phyloP scores from a whole-genome alignment of 495 filamentous ascomycete species.

The Pseudomonodictys pantanalensis region DNA sequence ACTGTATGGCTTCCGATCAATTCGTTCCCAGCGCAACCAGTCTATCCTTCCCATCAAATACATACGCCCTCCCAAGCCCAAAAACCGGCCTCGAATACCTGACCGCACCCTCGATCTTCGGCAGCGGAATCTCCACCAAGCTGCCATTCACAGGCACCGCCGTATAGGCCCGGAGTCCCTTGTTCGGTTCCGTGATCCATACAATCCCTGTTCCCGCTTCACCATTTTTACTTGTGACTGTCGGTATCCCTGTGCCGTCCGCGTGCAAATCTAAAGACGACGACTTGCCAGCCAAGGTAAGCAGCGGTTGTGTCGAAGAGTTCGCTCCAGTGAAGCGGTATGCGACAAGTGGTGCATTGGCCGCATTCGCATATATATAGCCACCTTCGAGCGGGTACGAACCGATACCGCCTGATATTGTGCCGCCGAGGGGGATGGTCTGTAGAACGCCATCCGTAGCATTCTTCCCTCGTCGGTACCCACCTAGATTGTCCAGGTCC shows the following conservation, averaged over 20 bases:
- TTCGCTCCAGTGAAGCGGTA: conserved; percentile 41
- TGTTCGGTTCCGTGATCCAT: conserved; percentile 41
- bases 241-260: conserved; percentile 43
- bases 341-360: conserved; percentile 22
- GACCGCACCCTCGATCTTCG: conserved; percentile 41
- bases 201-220: conserved; percentile 42
- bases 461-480: conserved; percentile 44
- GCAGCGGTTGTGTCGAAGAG: conserved; percentile 34
- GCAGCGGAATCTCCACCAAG: conserved; percentile 42
- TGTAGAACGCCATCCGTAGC: conserved; percentile 46
- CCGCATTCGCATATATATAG: conserved; percentile 47
- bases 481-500: conserved; percentile 48
- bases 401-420: conserved; percentile 46
- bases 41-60: conserved; percentile 39
- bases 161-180: conserved; percentile 39
- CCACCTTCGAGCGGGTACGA: conserved; percentile 50
- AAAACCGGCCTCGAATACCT: conserved; percentile 49
- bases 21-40: conserved; percentile 40
- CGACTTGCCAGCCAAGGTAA: conserved; percentile 32
- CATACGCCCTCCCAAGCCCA: conserved; percentile 46
- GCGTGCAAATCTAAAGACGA: neutral
- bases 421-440: conserved; percentile 39
- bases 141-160: conserved; percentile 44
- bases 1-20: neutral
- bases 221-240: conserved; percentile 43